phyloP scores from a whole-genome alignment of 2,329 filamentous ascomycete genomes.

The Trichoderma oligosporum region DNA sequence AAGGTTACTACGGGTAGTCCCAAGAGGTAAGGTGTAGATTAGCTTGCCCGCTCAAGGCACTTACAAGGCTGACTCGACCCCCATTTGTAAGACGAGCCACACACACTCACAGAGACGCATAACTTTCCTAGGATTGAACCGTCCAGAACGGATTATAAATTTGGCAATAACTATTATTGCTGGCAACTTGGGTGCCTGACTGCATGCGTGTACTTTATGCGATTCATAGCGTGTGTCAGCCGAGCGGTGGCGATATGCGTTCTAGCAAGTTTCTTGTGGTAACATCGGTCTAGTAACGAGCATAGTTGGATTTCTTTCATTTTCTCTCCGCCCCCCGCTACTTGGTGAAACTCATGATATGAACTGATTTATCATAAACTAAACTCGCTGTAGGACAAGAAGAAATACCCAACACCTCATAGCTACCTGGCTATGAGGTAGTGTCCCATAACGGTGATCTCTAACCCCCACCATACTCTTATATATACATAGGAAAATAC shows the following conservation, averaged over 20 bases:
- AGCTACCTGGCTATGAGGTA: not conserved
- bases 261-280: conserved; percentile 7
- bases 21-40: too few relatives aligned
- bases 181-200: too few relatives aligned
- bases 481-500: conserved; percentile 11
- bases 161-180: too few relatives aligned
- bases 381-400: not conserved
- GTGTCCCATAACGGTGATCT: not conserved
- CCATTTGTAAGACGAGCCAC: conserved; percentile 1
- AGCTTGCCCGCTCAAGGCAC: not conserved
- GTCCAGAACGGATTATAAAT: too few relatives aligned
- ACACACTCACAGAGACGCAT: not conserved
- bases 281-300: conserved; percentile 6
- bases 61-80: conserved; percentile 15
- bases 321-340: too few relatives aligned
- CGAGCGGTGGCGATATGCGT: conserved; percentile 1
- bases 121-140: not conserved
- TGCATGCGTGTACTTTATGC: not conserved
- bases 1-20: not conserved
- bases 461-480: conserved; percentile 3
- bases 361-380: not conserved
- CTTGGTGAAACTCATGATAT: too few relatives aligned
- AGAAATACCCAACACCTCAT: not conserved
- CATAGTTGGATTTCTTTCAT: too few relatives aligned
- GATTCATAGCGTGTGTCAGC: not conserved